Evolutionary conservation across 371 early-diverging fungal species (phyloP).

Genomic region (Zancudomyces culisetae): DNA sequence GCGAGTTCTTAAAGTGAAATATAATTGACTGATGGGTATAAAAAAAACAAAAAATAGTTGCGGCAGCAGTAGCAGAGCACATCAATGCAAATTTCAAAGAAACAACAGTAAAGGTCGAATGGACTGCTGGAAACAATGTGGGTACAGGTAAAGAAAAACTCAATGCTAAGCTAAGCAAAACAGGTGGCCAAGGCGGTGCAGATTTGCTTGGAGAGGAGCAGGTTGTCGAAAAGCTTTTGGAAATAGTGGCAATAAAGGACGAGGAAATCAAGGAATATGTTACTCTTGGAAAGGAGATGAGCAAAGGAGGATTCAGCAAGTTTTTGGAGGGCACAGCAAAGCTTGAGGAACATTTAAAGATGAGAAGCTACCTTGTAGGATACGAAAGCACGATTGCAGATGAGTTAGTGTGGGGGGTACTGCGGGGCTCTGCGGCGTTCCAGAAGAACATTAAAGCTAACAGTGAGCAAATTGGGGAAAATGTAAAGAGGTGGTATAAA

Average conservation of each 20-base stretch:
- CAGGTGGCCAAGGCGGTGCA: background rate
- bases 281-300: background rate
- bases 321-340: conserved; percentile 41
- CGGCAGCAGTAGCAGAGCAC: background rate
- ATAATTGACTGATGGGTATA: too few species aligned
- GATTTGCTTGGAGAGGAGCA: background rate
- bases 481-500: conserved; percentile 70
- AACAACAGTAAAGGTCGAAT: background rate
- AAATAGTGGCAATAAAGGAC: background rate
- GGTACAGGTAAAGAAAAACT: background rate
- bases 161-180: background rate
- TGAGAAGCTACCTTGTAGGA: conserved; percentile 68
- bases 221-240: background rate
- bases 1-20: too few species aligned
- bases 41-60: too few species aligned
- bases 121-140: background rate
- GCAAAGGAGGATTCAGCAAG: background rate
- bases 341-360: conserved; percentile 51
- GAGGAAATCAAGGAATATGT: background rate
- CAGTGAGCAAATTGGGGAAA: conserved; percentile 34
- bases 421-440: conserved; percentile 66
- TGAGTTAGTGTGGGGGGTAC: conserved; percentile 67
- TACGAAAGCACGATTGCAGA: conserved; percentile 65
- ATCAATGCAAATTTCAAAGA: background rate
- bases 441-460: conserved; percentile 49